A percentile compares a stretch with the other conserved stretches of the same genome.
These are phyloP conservation scores for Diphasiastrum complanatum DNA, from an alignment of 83 land plant genomes.

Conservation along the genomic window DNA sequence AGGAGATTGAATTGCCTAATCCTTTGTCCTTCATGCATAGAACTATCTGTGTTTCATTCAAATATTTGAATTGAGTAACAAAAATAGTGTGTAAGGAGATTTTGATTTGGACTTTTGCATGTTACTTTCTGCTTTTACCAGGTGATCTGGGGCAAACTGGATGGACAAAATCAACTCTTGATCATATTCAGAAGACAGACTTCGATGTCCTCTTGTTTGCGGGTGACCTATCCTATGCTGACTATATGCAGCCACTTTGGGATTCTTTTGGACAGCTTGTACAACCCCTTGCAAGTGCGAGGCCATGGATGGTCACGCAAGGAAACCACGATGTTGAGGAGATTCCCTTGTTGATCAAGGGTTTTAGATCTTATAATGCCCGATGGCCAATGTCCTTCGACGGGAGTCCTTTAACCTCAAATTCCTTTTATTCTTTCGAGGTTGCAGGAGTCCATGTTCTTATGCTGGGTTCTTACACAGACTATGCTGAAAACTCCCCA, in stretches of 20 bases:
- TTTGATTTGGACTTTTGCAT: too few species aligned
- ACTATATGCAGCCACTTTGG: conserved; percentile 17
- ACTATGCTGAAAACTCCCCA: not conserved
- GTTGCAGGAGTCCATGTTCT: too few species aligned
- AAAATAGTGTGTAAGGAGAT: too few species aligned
- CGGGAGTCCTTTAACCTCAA: not conserved
- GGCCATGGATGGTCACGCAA: conserved; percentile 23
- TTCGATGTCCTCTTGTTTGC: conserved; percentile 16
- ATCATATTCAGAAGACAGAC: conserved; percentile 6
- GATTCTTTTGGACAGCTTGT: conserved; percentile 20
- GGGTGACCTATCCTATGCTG: conserved; percentile 29
- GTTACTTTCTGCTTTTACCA: too few species aligned
- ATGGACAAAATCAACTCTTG: conserved; percentile 17
- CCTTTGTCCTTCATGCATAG: too few species aligned
- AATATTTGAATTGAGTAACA: too few species aligned
- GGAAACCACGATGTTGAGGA: conserved; percentile 24
- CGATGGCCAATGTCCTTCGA: not conserved
- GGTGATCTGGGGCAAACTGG: conserved; percentile 27
- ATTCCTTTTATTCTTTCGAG: not conserved
- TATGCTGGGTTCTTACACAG: too few species aligned
- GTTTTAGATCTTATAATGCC: not conserved
- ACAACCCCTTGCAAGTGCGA: conserved; percentile 14
- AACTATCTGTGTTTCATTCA: too few species aligned
- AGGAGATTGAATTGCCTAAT: too few species aligned
- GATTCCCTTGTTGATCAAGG: not conserved